Evolutionary conservation across 1,139 yeast species (phyloP), one percentile per base, ranked within the genome.

Genomic region (Taphrina betulina): DNA sequence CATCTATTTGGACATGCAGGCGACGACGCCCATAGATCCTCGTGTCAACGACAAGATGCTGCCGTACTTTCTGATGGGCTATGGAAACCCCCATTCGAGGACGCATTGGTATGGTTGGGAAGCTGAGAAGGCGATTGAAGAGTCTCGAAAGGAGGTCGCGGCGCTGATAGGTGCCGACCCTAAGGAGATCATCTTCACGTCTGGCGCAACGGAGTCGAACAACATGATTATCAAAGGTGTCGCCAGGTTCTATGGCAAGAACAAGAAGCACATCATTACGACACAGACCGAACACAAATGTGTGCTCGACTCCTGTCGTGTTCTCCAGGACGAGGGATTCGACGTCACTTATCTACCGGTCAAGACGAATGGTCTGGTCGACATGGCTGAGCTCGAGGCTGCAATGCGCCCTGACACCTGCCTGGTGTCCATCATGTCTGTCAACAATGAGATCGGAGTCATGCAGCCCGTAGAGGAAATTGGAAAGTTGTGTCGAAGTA

Each of bases 101-200:
- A 94, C 98, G 12, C 97, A 92, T 68, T 80, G 95, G n/a, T 92
- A 92, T 69, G 99, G 99, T 34, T 92, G 99, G 99, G 99, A 92
- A 72, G 86, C 98, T 3, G 96, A 90, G 59, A 80, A 79, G 64
- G 96, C 85, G 60, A 95, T 94, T 33, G 98, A 92, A 68, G 75
- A 74, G 57, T 95, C 98, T 2, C 80, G 99, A 66, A 77, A 75
- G 54, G 78, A 89, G 65, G 77, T 92, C 57, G 97, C 98, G 2
- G 75, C 76, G 36, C 79, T 92, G 54, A 89, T 94, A 64, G 81
- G 82, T 35, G 98, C 98, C 23, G 96, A 92, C 69, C 89, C 97
- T 50, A 92, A 90, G 73, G 98, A 94, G 72, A 92, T 92, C 65
- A 85, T 92, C 56, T 90, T 92, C 75, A 92, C 97, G 0, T 85